Base-by-base conservation (phyloP, 1,284 basidiomycete genomes). In the Tilletia indica region DNA sequence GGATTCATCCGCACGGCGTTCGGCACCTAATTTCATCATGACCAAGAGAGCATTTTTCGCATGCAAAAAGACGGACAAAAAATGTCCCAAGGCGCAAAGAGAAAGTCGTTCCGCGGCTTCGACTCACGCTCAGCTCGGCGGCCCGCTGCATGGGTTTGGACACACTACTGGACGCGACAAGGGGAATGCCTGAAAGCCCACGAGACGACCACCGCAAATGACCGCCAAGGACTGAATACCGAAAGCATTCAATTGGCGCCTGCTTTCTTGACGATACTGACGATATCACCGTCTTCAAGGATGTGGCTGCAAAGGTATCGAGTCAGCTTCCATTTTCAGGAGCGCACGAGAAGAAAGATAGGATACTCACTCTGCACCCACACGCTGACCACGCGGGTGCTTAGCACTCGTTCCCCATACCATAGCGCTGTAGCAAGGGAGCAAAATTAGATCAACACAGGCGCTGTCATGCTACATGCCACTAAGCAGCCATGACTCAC, bases 331-430 rank as follows among this genome's bases (percentile, higher is more conserved):
- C 5, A 25, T 2, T 42, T 49, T 4, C 56, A 3, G 21, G 34
- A 5, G 6, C 8, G 25, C 25, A 31, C 4, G 61, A 14, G 39
- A 31, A 47, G n/a, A 0, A 34, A 45, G 1, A 2, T 39, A 21
- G 12, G 8, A 14, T 21, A 51, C 70, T 67, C 63, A 71, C 68
- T 80, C 81, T 6, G 68, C 70, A 16, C 97, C 96, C 39, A 97
- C 94, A 84, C 97, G 95, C 86, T 99, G 97, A 1, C 97, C 97
- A 78, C 95, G 88, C 14, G 94, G 88, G 84, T 99, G 97, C 86
- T 98, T 99, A 34, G 94, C 95, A 76, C 93, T 96, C 0, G 93
- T 88, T 69, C 95, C 94, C 92, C 93, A 97, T 0, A 96, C 94
- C 72, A 94, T 87, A 16, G 93, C 93, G 83, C 92, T 94, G 72